Evolutionary conservation across 2,329 filamentous ascomycete species (phyloP).

Genomic region (Penicillium sp.): DNA sequence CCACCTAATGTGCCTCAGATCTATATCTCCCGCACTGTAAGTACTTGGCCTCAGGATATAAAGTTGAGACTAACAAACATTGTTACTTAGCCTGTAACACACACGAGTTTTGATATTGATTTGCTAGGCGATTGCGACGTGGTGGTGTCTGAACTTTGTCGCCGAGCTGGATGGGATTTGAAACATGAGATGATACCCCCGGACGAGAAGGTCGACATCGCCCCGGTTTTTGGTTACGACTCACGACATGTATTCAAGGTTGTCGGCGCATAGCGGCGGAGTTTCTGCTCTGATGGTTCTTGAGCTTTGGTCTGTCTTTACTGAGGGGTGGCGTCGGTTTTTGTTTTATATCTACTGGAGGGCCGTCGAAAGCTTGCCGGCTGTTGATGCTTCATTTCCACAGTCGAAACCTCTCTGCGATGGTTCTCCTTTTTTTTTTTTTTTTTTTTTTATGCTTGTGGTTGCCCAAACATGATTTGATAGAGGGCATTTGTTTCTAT

Average conservation of each 20-base stretch:
- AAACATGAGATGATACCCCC: conserved; percentile 82
- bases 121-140: conserved; percentile 94
- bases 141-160: conserved; percentile 84
- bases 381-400: not conserved
- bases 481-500: conserved; percentile 14
- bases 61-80: conserved; percentile 13
- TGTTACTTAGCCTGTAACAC: conserved; percentile 68
- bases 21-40: conserved; percentile 79
- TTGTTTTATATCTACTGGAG: conserved; percentile 21
- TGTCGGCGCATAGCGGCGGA: conserved; percentile 45
- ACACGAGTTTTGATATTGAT: conserved; percentile 96
- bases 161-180: conserved; percentile 78
- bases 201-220: conserved; percentile 65
- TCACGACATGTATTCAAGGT: conserved; percentile 51
- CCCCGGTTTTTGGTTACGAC: conserved; percentile 52
- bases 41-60: conserved; percentile 27
- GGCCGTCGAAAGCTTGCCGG: conserved; percentile 15
- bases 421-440: conserved; percentile 16
- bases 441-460: conserved; percentile 11
- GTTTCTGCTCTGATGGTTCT: conserved; percentile 36
- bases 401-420: not conserved
- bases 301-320: conserved; percentile 24
- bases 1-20: conserved; percentile 84
- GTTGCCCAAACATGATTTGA: conserved; percentile 8
- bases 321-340: conserved; percentile 35